Evolutionary conservation across 495 filamentous ascomycete species (phyloP), one percentile per base, ranked within the genome.

Genomic region (Annulohypoxylon moriforme): DNA sequence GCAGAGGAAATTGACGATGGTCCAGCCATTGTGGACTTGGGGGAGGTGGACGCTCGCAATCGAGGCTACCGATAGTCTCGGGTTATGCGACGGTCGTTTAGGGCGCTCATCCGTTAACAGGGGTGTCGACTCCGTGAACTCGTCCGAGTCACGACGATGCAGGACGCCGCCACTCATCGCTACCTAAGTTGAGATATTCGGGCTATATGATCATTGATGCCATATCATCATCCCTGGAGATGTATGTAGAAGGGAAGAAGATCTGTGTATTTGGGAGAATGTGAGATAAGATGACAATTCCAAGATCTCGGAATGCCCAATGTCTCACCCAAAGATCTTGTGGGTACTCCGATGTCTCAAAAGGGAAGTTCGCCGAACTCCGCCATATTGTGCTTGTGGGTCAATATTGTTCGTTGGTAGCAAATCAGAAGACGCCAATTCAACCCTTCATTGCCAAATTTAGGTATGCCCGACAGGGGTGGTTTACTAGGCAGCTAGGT

Each of bases 1-100:
- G 50, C 69, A 72, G 27, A 75, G 69, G 2, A 72, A 24, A 34
- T 69, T 75, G 5, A 72, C 56, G 16, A 70, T 52, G 18, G 62
- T 59, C 36, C 20, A 31, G 2, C 59, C 38, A 16, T 53, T 67
- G 13, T 67, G 71, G 1, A 60, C 22, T 58, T 70, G 62, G 3
- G 66, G 62, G 4, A 68, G 16, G 18, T 67, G 68, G 29, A 76
- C 58, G 31, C 44, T 69, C 1, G 67, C 18, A 34, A 76, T 59
- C 8, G 74, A 76, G 25, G 70, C 52, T 8, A 68, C 50, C 4
- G 69, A 72, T 13, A 62, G 7, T 1, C 24, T 64, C 13, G 64
- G 47, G 11, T 59, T 64, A 50, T 68, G 64, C 34, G 53, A 31
- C 2, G 69, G 69, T 2, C 64, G 44, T 10, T 36, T 60, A 16